Percentiles rank a stretch among this genome's conserved stretches.
Conservation (phyloP, 2,329 filamentous ascomycete species). For the Exophiala oligosperma region DNA sequence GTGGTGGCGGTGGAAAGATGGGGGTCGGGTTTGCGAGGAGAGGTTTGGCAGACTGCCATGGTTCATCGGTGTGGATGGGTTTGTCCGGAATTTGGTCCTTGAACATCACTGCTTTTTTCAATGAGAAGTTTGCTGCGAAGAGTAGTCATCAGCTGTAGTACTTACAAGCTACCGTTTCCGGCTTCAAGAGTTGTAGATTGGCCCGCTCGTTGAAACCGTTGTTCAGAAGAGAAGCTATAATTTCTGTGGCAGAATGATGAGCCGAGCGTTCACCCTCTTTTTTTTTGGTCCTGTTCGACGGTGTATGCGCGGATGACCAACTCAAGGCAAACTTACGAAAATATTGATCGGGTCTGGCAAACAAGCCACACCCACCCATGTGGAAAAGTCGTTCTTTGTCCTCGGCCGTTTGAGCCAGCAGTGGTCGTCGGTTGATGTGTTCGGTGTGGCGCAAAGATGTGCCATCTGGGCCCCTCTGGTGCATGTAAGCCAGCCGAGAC, state of each 20-base stretch:
- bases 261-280: not conserved
- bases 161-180: conserved; percentile 51
- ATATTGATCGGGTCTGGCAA: not conserved
- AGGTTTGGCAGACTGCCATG: not conserved
- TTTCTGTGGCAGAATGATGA: not conserved
- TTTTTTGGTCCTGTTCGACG: not conserved
- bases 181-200: conserved; percentile 52
- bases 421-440: conserved; percentile 51
- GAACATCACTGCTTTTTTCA: not conserved
- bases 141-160: not conserved
- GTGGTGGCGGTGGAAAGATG: not conserved
- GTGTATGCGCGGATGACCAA: not conserved
- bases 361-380: not conserved
- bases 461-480: conserved; percentile 51
- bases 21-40: not conserved
- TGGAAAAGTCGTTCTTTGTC: not conserved
- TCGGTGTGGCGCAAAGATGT: conserved; percentile 39
- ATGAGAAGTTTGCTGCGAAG: too few species aligned
- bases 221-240: conserved; percentile 46
- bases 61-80: not conserved
- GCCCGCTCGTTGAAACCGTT: conserved; percentile 59
- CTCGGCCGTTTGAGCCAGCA: conserved; percentile 35
- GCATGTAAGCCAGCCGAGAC: conserved; percentile 56
- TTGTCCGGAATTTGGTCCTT: not conserved
- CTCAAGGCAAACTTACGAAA: not conserved